Conservation (phyloP, 371 early-diverging fungal genomes). For the Nosema muscidifuracis region DNA sequence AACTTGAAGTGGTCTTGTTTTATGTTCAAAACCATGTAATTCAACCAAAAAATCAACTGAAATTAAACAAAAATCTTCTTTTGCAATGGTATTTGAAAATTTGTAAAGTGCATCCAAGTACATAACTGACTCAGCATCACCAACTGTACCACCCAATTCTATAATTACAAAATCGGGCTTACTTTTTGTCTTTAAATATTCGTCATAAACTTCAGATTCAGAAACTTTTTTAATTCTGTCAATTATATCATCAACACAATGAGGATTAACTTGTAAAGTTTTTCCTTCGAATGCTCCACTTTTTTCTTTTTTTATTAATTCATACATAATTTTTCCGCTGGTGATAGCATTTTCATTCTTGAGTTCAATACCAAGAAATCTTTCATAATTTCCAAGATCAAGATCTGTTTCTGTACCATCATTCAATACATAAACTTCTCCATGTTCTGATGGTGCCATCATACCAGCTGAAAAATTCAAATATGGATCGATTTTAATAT, state of each 20-base stretch:
- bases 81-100: slow-evolving; percentile 92
- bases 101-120: slow-evolving; percentile 96
- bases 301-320: slow-evolving; percentile 83
- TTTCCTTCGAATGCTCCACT: slow-evolving; percentile 91
- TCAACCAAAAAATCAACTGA: slow-evolving; percentile 92
- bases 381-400: slow-evolving; percentile 97
- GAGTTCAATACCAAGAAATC: slow-evolving; percentile 82
- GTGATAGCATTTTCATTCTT: slow-evolving; percentile 92
- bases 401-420: slow-evolving; percentile 98
- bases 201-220: slow-evolving; percentile 68
- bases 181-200: slow-evolving; percentile 65
- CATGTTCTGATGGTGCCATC: slow-evolving; percentile 85
- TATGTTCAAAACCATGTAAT: slow-evolving; percentile 89
- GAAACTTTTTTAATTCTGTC: slow-evolving; percentile 87
- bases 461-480: slow-evolving; percentile 97
- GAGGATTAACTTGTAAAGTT: slow-evolving; percentile 94
- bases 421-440: slow-evolving; percentile 93
- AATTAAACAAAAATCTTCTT: slow-evolving; percentile 85
- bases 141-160: slow-evolving; percentile 96
- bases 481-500: slow-evolving; percentile 98
- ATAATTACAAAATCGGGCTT: slow-evolving; percentile 89
- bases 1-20: slow-evolving; percentile 95
- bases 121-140: slow-evolving; percentile 93
- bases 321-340: slow-evolving; percentile 88
- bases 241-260: slow-evolving; percentile 89